Evolutionary conservation across 768 basidiomycete species (phyloP), one percentile per base, ranked within the genome.

Genomic region (Fibroporia radiculosa): DNA sequence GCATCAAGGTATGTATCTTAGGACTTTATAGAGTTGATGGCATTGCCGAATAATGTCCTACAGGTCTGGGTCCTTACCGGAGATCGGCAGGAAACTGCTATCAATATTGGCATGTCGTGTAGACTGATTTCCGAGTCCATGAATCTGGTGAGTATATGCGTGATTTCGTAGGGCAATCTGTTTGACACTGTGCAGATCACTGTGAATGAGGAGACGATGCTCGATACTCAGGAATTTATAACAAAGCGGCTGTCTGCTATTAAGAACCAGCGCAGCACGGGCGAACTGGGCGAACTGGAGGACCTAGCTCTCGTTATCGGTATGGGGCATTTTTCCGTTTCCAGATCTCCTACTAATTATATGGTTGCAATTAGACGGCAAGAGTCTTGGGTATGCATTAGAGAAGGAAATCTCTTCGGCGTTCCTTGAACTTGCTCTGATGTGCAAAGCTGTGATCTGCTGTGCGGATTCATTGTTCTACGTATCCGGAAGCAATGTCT

Each of bases 381-480:
- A 96, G 67, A 97, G 92, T 55, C 68, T 99, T 16, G 78, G 78
- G 1, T 98, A 79, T 62, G 96, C 96, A 1, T 69, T 99, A 39
- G 92, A 98, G 60, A 98, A 97, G 65, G 88, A 89, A 18, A 65
- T 93, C 5, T 88, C 90, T 18, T 86, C 87, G 58, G 73, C 74
- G 5, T 97, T 99, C 70, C 72, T 98, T 44, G 96, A 99, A 61
- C 69, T 99, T 29, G 95, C 95, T 1, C 80, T 97, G 54, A 83
- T 98, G 83, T 99, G 96, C 72, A 97, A 97, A 58, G 95, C 96
- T 24, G 96, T 98, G 39, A 84, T 99, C 28, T 98, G 95, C 64
- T 99, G 95, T 93, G 56, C 50, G 86, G 70, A 10, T 4, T 26
- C 42, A 23, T 34, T 5, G 13, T n/a, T 4, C 23, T 34, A 20